A percentile compares a stretch with the other conserved stretches of the same genome.
Evolutionary conservation across 768 basidiomycete species (phyloP).

Genomic region (Rhizopogon vinicolor): DNA sequence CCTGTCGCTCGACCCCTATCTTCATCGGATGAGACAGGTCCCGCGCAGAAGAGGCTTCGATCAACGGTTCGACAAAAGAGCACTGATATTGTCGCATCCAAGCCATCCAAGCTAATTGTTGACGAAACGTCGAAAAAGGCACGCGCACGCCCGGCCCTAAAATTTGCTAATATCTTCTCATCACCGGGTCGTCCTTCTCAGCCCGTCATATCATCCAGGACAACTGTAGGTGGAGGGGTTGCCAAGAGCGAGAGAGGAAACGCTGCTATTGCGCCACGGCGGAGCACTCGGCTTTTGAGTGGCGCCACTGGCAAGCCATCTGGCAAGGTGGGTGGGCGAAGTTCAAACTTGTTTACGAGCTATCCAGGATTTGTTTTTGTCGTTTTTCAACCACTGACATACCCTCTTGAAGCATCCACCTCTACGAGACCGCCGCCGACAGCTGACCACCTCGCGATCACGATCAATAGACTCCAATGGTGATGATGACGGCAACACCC

Average conservation of each 20-base stretch:
- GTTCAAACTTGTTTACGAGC: neutral
- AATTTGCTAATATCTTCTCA: conserved; percentile 86
- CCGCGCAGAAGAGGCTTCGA: conserved; percentile 70
- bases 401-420: conserved; percentile 25
- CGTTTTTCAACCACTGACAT: conserved; percentile 30
- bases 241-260: conserved; percentile 47
- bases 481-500: conserved; percentile 55
- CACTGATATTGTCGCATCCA: conserved; percentile 44
- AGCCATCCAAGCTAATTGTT: conserved; percentile 54
- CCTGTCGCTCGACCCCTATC: conserved; percentile 64
- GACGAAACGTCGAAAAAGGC: conserved; percentile 85
- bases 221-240: conserved; percentile 32
- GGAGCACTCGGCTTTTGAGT: conserved; percentile 70
- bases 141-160: conserved; percentile 86
- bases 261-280: conserved; percentile 49
- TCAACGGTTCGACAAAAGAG: conserved; percentile 55
- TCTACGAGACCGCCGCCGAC: conserved; percentile 57
- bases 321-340: conserved; percentile 46
- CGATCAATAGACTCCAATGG: conserved; percentile 66
- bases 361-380: conserved; percentile 1
- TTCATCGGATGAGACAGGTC: conserved; percentile 79
- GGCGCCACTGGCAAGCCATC: conserved; percentile 47
- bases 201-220: conserved; percentile 63
- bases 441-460: conserved; percentile 47
- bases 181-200: conserved; percentile 77